phyloP scores from a whole-genome alignment of 768 basidiomycete genomes.

The Serendipita sp. region DNA sequence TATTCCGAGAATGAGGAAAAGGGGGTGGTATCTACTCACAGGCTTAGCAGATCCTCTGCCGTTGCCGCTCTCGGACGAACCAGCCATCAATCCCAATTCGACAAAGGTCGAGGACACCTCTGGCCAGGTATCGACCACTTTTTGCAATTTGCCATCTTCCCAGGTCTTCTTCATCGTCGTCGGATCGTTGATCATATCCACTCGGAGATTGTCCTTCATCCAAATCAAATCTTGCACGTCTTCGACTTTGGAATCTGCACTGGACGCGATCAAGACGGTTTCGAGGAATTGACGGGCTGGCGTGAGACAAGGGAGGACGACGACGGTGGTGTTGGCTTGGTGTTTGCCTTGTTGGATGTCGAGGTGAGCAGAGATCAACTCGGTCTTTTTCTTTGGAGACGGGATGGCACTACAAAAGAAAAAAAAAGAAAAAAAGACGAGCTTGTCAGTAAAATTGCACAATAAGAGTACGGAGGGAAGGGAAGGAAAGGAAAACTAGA shows the following conservation, averaged over 20 bases:
- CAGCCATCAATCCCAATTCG: neutral
- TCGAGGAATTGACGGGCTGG: constrained; percentile 7
- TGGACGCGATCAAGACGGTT: neutral
- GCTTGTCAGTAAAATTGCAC: neutral
- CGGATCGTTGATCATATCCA: constrained; percentile 5
- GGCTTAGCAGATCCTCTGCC: neutral
- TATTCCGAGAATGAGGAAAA: neutral
- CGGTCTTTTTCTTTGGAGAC: neutral
- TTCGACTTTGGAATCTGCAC: neutral
- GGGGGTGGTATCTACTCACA: neutral
- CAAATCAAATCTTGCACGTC: constrained; percentile 1
- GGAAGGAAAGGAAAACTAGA: neutral
- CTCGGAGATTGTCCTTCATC: constrained; percentile 3
- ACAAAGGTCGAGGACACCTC: neutral
- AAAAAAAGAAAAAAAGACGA: neutral
- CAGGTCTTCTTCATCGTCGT: neutral
- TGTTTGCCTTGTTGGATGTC: neutral
- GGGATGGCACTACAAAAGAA: neutral
- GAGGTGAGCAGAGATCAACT: neutral
- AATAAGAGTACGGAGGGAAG: neutral
- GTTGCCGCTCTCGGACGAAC: too few relatives aligned
- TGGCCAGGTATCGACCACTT: neutral
- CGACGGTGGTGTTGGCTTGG: neutral
- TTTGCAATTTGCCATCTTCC: neutral
- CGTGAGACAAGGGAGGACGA: neutral